These are phyloP conservation scores for Austroboletus festivus DNA, from an alignment of 768 basidiomycete genomes.

Conservation along the genomic window DNA sequence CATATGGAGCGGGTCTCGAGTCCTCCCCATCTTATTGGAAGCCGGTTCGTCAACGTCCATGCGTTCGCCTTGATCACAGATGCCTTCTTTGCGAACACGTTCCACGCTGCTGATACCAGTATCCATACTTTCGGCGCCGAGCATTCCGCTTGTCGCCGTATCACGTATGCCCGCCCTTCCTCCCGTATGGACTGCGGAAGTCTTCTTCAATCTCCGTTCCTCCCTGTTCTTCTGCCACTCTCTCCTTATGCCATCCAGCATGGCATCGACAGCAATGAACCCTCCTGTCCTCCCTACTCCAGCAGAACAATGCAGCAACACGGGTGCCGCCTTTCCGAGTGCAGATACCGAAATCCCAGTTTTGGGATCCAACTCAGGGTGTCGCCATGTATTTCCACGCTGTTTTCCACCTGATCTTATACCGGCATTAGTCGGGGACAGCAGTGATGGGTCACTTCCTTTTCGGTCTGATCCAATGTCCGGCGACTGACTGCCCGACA, in stretches of 20 bases:
- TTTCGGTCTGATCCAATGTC: slow-evolving; percentile 6
- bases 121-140: slow-evolving; percentile 9
- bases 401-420: neutral
- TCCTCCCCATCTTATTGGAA: neutral
- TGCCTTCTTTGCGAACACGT: slow-evolving; percentile 1
- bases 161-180: slow-evolving; percentile 4
- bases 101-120: slow-evolving; percentile 1
- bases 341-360: slow-evolving; percentile 58
- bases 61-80: slow-evolving; percentile 8
- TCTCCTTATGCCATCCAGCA: slow-evolving; percentile 69
- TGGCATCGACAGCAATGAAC: slow-evolving; percentile 85
- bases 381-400: slow-evolving; percentile 27
- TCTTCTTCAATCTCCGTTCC: slow-evolving; percentile 7
- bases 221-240: slow-evolving; percentile 47
- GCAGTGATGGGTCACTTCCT: slow-evolving; percentile 1
- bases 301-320: slow-evolving; percentile 87
- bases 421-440: slow-evolving; percentile 19
- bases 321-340: slow-evolving; percentile 46
- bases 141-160: slow-evolving; percentile 2
- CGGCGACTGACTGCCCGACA: slow-evolving; percentile 18
- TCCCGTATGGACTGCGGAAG: neutral
- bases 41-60: slow-evolving; percentile 29
- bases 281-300: slow-evolving; percentile 95
- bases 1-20: slow-evolving; percentile 4
- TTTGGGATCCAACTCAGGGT: slow-evolving; percentile 46